Conservation (phyloP, 2,329 filamentous ascomycete species). For the Sporothrix mexicana region DNA sequence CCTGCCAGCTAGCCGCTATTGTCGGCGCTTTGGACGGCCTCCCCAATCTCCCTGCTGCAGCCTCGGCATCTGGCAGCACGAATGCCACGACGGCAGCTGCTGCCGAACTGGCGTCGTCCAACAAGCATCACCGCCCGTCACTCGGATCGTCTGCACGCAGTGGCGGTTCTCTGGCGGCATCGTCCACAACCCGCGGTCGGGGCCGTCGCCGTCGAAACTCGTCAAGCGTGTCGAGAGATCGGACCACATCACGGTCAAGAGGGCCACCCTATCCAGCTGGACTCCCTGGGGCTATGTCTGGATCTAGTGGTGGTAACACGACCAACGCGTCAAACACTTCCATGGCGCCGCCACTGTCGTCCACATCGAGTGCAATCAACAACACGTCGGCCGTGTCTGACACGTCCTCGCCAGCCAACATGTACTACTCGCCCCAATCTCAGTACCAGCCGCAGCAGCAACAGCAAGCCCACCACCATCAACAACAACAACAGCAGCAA, state of each 20-base stretch:
- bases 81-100: background rate
- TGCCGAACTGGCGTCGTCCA: conserved; percentile 1
- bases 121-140: background rate
- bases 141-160: background rate
- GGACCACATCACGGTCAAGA: background rate
- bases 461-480: conserved; percentile 17
- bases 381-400: background rate
- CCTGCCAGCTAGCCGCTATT: conserved; percentile 35
- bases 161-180: background rate
- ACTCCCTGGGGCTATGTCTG: background rate
- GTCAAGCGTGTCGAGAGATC: conserved; percentile 25
- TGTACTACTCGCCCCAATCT: conserved; percentile 24
- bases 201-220: conserved; percentile 26
- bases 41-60: conserved; percentile 14
- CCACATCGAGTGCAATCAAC: background rate
- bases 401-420: conserved; percentile 2
- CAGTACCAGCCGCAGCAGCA: conserved; percentile 6
- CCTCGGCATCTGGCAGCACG: conserved; percentile 16
- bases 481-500: conserved; percentile 24
- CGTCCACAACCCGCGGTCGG: conserved; percentile 10
- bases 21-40: conserved; percentile 34
- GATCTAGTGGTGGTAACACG: background rate
- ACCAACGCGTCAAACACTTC: background rate
- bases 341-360: conserved; percentile 18
- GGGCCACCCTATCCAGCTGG: background rate